Conservation (phyloP, 2,329 filamentous ascomycete genomes). For the Chaetomiaceae sp. region DNA sequence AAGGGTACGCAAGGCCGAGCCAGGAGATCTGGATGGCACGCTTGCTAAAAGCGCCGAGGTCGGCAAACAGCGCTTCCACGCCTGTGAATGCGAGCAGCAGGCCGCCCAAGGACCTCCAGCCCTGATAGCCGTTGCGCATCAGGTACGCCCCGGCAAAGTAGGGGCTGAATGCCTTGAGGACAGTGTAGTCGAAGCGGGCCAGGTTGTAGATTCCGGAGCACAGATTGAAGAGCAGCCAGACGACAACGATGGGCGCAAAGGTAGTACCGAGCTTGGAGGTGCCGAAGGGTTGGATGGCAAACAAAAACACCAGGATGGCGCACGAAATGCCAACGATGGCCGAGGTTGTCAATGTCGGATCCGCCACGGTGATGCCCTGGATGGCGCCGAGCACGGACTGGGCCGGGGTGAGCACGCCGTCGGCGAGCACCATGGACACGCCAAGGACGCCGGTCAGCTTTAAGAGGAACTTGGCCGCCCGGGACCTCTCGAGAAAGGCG, state of each 20-base stretch:
- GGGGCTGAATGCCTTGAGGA: slow-evolving; percentile 51
- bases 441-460: slow-evolving; percentile 59
- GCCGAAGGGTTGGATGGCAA: slow-evolving; percentile 59
- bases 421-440: slow-evolving; percentile 60
- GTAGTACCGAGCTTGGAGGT: slow-evolving; percentile 51
- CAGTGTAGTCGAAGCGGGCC: slow-evolving; percentile 43
- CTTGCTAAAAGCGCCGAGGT: slow-evolving; percentile 67
- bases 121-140: slow-evolving; percentile 49
- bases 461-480: slow-evolving; percentile 44
- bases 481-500: slow-evolving; percentile 51
- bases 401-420: slow-evolving; percentile 62
- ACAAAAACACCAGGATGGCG: slow-evolving; percentile 58
- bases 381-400: slow-evolving; percentile 65
- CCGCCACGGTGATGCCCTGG: slow-evolving; percentile 56
- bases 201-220: slow-evolving; percentile 60
- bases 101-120: slow-evolving; percentile 62
- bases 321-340: slow-evolving; percentile 60
- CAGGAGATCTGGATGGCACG: slow-evolving; percentile 67
- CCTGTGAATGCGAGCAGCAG: slow-evolving; percentile 70
- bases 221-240: slow-evolving; percentile 61
- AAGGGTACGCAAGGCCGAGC: slow-evolving; percentile 63
- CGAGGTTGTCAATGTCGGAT: slow-evolving; percentile 46
- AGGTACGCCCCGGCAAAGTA: slow-evolving; percentile 58
- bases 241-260: slow-evolving; percentile 61
- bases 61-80: slow-evolving; percentile 73